Base-by-base conservation (phyloP, 1,284 basidiomycete genomes). In the Puccinia novopanici region DNA sequence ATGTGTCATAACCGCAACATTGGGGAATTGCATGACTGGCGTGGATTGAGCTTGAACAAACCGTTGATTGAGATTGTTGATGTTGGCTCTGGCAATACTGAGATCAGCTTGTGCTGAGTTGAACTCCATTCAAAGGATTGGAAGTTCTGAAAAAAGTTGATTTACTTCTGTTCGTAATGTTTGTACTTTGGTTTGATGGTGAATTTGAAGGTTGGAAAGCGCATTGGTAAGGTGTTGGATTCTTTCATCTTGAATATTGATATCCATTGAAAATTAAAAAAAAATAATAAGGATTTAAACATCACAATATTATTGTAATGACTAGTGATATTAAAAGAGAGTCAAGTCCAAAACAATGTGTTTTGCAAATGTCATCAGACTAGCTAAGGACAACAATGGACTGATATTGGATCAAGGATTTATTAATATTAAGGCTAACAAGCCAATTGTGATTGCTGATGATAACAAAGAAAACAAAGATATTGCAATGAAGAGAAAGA, bases 291-390 rank as follows among this genome's bases (percentile, higher is more conserved):
- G 37, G 45, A n/a, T 27, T 24, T 9, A 57, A 57, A 27, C n/a
- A 57, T 57, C 55, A 24, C 24, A 57, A 57, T 57, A 57, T 57
- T 27, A 9, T 27, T 57, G 55, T 57, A 57, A 57, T 57, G 55
- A 24, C 45, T 45, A 45, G 45, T n/a, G 45, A 15, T 45, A 45
- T 15, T 45, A 45, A 6, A 6, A 8, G 8, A 8, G 15, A 45
- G n/a, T n/a, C 45, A 45, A 45, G 45, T 15, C 45, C 6, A 15
- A 15, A 45, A 45, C 45, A 45, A 45, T 8, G 45, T 45, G 45
- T 45, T 45, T 15, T 15, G 27, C 24, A 24, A 57, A 57, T 57
- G 55, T 57, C 24, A 27, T 24, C 55, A 57, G 55, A 57, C 55
- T 19, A 57, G 55, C 55, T 57, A 57, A 57, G 8, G 55, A 57